Percentiles rank a stretch among this genome's conserved stretches.
phyloP scores from a whole-genome alignment of 2,329 filamentous ascomycete species.

The Scytalidium lignicola region DNA sequence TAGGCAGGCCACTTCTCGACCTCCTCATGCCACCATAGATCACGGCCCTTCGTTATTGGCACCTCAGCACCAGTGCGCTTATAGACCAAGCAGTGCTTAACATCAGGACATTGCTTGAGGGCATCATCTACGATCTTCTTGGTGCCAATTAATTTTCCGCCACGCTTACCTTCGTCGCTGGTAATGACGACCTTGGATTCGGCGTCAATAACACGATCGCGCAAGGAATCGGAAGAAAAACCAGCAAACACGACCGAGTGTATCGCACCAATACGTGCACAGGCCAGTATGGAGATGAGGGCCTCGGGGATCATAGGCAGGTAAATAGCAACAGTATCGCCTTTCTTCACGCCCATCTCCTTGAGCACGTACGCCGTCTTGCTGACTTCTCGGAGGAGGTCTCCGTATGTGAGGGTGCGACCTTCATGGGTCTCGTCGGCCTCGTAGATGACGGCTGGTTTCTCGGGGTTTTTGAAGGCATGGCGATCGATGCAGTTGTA shows the following conservation, averaged over 20 bases:
- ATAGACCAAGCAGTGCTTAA: constrained; percentile 82
- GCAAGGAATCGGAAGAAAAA: constrained; percentile 92
- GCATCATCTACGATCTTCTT: constrained; percentile 99
- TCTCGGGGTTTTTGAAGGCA: constrained; percentile 89
- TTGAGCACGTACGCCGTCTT: constrained; percentile 82
- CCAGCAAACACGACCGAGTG: constrained; percentile 98
- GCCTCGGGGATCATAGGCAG: constrained; percentile 99
- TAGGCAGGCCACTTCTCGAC: constrained; percentile 94
- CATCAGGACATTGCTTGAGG: constrained; percentile 88
- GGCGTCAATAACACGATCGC: constrained; percentile 90
- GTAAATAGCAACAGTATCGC: constrained; percentile 95
- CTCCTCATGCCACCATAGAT: constrained; percentile 99
- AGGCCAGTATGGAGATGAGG: constrained; percentile 83
- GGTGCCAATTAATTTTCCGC: constrained; percentile 93
- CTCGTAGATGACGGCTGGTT: constrained; percentile 97
- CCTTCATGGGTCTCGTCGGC: constrained; percentile 86
- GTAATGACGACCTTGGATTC: constrained; percentile 93
- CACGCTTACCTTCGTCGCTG: constrained; percentile 94
- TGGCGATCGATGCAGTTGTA: constrained; percentile 98
- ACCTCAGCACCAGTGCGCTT: constrained; percentile 93
- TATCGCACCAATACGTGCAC: constrained; percentile 85
- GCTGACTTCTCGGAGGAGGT: constrained; percentile 89
- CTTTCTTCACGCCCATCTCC: constrained; percentile 94
- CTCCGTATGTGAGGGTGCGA: constrained; percentile 84
- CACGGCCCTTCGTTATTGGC: constrained; percentile 82